Percentiles rank a stretch among this genome's conserved stretches.
These are phyloP conservation scores for Fusarium sp. DNA, from an alignment of 2,329 filamentous ascomycete genomes.

Conservation along the genomic window DNA sequence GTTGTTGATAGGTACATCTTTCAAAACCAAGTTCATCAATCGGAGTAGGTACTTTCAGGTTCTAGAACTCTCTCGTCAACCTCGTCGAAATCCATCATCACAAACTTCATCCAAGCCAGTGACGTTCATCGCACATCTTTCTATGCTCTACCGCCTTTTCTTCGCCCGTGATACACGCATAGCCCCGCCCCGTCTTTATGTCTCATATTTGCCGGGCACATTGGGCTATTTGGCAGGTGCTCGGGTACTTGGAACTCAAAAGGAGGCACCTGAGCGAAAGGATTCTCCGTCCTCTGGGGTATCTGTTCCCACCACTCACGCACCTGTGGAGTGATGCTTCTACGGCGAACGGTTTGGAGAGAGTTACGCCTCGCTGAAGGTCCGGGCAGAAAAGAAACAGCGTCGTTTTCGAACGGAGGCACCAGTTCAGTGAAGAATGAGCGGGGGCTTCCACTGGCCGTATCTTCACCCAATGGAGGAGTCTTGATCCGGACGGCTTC, in stretches of 20 bases:
- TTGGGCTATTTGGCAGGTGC: constrained; percentile 63
- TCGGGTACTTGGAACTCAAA: constrained; percentile 65
- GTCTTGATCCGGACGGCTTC: constrained; percentile 63
- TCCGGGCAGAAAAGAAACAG: neutral
- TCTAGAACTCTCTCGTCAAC: neutral
- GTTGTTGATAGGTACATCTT: neutral
- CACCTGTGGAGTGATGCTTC: constrained; percentile 39
- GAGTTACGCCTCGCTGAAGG: constrained; percentile 25
- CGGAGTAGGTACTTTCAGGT: neutral
- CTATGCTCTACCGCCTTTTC: constrained; percentile 33
- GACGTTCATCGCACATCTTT: neutral
- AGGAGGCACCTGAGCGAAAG: constrained; percentile 20
- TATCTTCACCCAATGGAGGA: constrained; percentile 57
- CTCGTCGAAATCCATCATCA: neutral
- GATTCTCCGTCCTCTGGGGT: constrained; percentile 37
- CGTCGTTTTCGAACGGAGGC: constrained; percentile 39
- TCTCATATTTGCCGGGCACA: constrained; percentile 63
- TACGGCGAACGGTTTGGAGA: constrained; percentile 33
- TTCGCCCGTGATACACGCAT: constrained; percentile 63
- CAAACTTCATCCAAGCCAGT: neutral
- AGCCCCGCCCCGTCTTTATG: constrained; percentile 61
- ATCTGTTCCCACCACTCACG: constrained; percentile 54
- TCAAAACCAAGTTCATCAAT: neutral
- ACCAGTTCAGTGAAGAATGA: constrained; percentile 59
- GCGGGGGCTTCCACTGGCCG: constrained; percentile 52